phyloP scores from a whole-genome alignment of 164 flowering plant genomes.

The Malania oleifera region DNA sequence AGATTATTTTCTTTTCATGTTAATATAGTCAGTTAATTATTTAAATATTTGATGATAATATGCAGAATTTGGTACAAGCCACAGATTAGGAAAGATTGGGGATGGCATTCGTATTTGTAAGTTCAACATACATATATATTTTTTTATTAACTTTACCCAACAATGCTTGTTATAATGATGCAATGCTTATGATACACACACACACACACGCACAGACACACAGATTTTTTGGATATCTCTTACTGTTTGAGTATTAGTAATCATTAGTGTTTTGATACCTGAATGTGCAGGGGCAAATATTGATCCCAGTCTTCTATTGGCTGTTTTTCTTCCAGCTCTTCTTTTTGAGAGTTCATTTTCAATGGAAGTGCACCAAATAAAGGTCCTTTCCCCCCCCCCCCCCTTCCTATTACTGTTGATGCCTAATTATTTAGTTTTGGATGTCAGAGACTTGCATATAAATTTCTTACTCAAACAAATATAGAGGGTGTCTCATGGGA shows the following conservation, averaged over 20 bases:
- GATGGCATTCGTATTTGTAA: conserved; percentile 86
- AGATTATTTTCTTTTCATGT: neutral
- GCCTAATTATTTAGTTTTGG: neutral
- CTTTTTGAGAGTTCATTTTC: conserved; percentile 94
- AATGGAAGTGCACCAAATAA: conserved; percentile 97
- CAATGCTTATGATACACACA: neutral
- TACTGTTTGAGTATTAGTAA: neutral
- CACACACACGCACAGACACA: no score
- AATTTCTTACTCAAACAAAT: no score
- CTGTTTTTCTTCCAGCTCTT: conserved; percentile 94
- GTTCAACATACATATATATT: conserved; percentile 20
- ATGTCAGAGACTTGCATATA: neutral
- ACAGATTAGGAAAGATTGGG: conserved; percentile 70
- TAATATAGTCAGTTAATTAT: neutral
- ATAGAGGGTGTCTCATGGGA: no score
- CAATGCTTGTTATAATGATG: neutral
- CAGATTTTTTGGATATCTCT: neutral
- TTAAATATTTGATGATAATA: conserved; percentile 1
- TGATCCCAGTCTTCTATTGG: conserved; percentile 81
- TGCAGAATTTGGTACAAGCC: conserved; percentile 81
- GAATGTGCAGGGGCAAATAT: conserved; percentile 72
- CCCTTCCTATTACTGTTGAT: neutral
- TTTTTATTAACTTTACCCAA: neutral
- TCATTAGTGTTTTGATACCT: conserved; percentile 4
- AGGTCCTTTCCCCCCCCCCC: conserved; percentile 37